Base-by-base conservation (phyloP, 306 rosid species). In the Echinosophora koreensis region DNA sequence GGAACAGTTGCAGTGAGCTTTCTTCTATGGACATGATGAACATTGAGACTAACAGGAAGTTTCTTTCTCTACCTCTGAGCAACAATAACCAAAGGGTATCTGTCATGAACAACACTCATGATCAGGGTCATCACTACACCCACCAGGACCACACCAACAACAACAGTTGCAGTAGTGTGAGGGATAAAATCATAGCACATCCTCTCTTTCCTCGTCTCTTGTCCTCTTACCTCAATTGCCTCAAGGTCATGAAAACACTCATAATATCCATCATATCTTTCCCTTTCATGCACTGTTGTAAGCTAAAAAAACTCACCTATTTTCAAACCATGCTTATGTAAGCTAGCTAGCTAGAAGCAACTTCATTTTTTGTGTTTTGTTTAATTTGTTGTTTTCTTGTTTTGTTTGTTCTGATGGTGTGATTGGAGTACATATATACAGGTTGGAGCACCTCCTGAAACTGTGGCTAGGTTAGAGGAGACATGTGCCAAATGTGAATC, bases 361-460 rank as follows among this genome's bases (percentile, higher is more conserved):
- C 12, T 22, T 22, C 89, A 88, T 39, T 83, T 87, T 58, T 79
- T 88, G 38, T 86, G 73, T 64, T 84, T 86, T 69, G 5, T 35
- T 37, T 85, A 0, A 65, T 81, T 30, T 79, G 82, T 58, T 84
- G 57, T 73, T 84, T 81, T 30, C 77, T 67, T 69, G 16, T 0
- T 68, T 77, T 22, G 17, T 44, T 69, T 42, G 41, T 39, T 41
- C 27, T 46, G 41, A n/a, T 62, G 71, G 57, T 67, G 5, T 6
- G 69, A 15, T 9, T 66, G 39, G 75, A 32, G 37, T 44, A 0
- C 17, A 35, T 2, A 41, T 38, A 3, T 27, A 5, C 75, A 95
- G 98, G 96, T 95, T 10, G 99, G 99, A 55, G 99, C 99, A 65
- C 97, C 99, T 47, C 91, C 97, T 54, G 96, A 92, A 56, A 93